Evolutionary conservation across 306 rosid genomes (phyloP).

Genomic region (Begonia fuchsioides): DNA sequence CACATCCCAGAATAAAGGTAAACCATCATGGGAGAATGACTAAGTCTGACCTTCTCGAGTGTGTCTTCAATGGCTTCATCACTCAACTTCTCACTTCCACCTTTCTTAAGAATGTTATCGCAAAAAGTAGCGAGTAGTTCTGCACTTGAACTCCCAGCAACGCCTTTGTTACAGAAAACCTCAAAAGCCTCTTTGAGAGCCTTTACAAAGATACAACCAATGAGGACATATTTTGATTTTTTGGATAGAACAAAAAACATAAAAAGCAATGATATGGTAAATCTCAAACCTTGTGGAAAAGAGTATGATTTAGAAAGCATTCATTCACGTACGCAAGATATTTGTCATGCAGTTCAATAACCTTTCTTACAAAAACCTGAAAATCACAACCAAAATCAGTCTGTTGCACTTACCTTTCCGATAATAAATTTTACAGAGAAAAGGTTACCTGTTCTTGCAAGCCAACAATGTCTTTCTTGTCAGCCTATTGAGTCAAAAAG

Average conservation of each 20-base stretch:
- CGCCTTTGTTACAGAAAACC: slow-evolving; percentile 37
- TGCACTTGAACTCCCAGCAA: slow-evolving; percentile 38
- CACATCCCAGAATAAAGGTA: neutral
- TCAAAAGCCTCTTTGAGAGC: slow-evolving; percentile 43
- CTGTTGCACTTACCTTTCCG: slow-evolving; percentile 5
- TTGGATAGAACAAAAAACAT: slow-evolving; percentile 4
- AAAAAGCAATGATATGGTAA: too few relatives aligned
- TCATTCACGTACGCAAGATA: slow-evolving; percentile 51
- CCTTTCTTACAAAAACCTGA: slow-evolving; percentile 45
- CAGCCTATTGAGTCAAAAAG: slow-evolving; percentile 46
- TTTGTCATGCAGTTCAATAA: slow-evolving; percentile 44
- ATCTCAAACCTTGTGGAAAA: slow-evolving; percentile 39
- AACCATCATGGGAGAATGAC: slow-evolving; percentile 4
- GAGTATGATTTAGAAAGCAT: slow-evolving; percentile 73
- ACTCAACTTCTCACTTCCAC: too few relatives aligned
- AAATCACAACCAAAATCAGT: slow-evolving; percentile 19
- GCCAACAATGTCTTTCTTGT: slow-evolving; percentile 61
- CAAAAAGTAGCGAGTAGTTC: slow-evolving; percentile 40
- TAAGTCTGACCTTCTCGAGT: slow-evolving; percentile 58
- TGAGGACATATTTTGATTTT: slow-evolving; percentile 1
- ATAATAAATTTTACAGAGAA: neutral
- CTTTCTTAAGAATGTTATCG: slow-evolving; percentile 36
- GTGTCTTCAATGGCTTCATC: too few relatives aligned
- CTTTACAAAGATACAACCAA: slow-evolving; percentile 9
- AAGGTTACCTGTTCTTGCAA: slow-evolving; percentile 39